Conservation (phyloP, 805 yeast genomes). For the Torulaspora microellipsoides region DNA sequence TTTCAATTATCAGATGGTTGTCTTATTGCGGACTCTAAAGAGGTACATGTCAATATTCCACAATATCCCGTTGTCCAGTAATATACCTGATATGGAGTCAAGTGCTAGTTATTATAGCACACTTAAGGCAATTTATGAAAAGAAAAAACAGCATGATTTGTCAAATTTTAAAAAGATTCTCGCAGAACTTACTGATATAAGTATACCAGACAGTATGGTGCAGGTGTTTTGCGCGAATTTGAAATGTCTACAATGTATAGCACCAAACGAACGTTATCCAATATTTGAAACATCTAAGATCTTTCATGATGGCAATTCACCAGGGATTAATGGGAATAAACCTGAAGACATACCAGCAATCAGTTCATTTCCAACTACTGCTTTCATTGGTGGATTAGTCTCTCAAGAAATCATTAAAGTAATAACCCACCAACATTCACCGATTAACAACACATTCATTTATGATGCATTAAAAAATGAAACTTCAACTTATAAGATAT, state of each 20-base stretch:
- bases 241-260: too few species aligned
- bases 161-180: neutral
- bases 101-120: constrained; percentile 57
- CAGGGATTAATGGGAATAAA: too few species aligned
- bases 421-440: constrained; percentile 74
- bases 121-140: constrained; percentile 54
- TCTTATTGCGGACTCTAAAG: constrained; percentile 8
- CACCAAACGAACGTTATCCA: too few species aligned
- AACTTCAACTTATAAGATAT: constrained; percentile 40
- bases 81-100: constrained; percentile 56
- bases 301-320: too few species aligned
- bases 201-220: too few species aligned
- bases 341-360: too few species aligned
- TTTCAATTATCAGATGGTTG: constrained; percentile 8
- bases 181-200: neutral
- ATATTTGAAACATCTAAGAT: too few species aligned
- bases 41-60: constrained; percentile 1
- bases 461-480: constrained; percentile 67
- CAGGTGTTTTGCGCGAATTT: too few species aligned
- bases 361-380: constrained; percentile 3
- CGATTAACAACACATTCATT: constrained; percentile 63
- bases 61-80: constrained; percentile 5
- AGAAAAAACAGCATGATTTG: constrained; percentile 32
- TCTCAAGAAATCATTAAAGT: constrained; percentile 80
- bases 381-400: constrained; percentile 68